Evolutionary conservation across 108 stramenopile species (phyloP).

Genomic region (Pseudonitzschia delicatissima): DNA sequence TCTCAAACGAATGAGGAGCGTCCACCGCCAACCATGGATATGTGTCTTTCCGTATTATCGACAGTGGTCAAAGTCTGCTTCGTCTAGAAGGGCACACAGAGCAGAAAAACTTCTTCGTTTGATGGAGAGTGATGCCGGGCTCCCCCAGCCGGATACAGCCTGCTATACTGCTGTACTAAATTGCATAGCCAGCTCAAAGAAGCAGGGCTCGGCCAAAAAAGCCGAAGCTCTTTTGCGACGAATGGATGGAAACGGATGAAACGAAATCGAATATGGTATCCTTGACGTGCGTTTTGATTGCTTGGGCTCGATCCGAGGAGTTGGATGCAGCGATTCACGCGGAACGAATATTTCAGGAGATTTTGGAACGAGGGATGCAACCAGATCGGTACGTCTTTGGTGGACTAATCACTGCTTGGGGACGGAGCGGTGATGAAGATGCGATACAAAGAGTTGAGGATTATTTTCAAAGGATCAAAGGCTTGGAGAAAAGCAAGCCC

Average conservation of each 20-base stretch:
- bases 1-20: not conserved
- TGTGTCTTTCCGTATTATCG: slow-evolving; percentile 19
- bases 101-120: slow-evolving; percentile 26
- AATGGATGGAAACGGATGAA: slow-evolving; percentile 15
- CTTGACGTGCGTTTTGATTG: slow-evolving; percentile 28
- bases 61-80: slow-evolving; percentile 25
- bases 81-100: slow-evolving; percentile 19
- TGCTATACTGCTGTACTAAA: slow-evolving; percentile 30
- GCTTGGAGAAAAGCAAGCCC: slow-evolving; percentile 1
- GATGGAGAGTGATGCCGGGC: slow-evolving; percentile 4
- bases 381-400: slow-evolving; percentile 68
- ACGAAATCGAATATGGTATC: slow-evolving; percentile 15
- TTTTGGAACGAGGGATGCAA: slow-evolving; percentile 32
- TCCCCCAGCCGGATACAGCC: slow-evolving; percentile 21
- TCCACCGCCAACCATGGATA: slow-evolving; percentile 18
- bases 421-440: slow-evolving; percentile 8
- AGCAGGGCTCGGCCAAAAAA: slow-evolving; percentile 9
- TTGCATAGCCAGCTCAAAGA: slow-evolving; percentile 22
- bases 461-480: slow-evolving; percentile 19
- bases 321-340: slow-evolving; percentile 16
- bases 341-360: slow-evolving; percentile 25
- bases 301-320: slow-evolving; percentile 28
- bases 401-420: slow-evolving; percentile 56
- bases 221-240: slow-evolving; percentile 24
- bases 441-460: slow-evolving; percentile 21